Percentiles rank a stretch among this genome's conserved stretches.
These are phyloP conservation scores for Leucosporidium yakuticum DNA, from an alignment of 768 basidiomycete species.

Conservation along the genomic window DNA sequence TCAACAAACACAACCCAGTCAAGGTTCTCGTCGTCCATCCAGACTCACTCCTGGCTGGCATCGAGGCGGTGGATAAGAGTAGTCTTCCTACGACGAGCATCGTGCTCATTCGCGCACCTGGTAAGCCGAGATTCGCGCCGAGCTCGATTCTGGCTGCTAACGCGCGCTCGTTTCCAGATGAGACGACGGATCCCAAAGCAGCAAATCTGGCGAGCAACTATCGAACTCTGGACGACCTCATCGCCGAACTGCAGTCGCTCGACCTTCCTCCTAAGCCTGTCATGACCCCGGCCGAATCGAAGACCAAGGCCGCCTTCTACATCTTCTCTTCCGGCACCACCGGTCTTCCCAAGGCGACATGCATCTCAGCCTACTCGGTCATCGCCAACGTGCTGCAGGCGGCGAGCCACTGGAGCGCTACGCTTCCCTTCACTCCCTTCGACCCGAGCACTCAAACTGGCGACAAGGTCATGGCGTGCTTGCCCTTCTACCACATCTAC, in stretches of 20 bases:
- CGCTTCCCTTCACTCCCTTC: neutral
- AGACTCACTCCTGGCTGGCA: slow-evolving; percentile 11
- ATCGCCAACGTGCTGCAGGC: slow-evolving; percentile 26
- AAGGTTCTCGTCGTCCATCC: slow-evolving; percentile 20
- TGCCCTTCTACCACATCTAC: slow-evolving; percentile 32
- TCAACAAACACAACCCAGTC: slow-evolving; percentile 16
- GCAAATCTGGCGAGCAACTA: neutral
- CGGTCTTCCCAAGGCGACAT: slow-evolving; percentile 24
- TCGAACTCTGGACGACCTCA: slow-evolving; percentile 25
- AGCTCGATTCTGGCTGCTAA: neutral
- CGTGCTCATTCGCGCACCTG: slow-evolving; percentile 9
- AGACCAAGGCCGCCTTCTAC: slow-evolving; percentile 20
- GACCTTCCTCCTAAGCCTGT: neutral
- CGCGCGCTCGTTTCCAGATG: neutral
- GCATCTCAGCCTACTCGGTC: slow-evolving; percentile 23
- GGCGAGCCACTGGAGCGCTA: neutral
- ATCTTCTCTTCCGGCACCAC: slow-evolving; percentile 29
- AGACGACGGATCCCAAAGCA: neutral
- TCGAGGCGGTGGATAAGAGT: slow-evolving; percentile 18
- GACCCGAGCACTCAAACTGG: slow-evolving; percentile 8
- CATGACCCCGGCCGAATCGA: slow-evolving; percentile 1
- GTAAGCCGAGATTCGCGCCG: neutral
- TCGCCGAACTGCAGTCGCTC: neutral
- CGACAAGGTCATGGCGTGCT: slow-evolving; percentile 16
- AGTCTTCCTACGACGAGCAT: slow-evolving; percentile 9